phyloP scores from a whole-genome alignment of 2,329 filamentous ascomycete species.

The Aspergillus aculeatus region DNA sequence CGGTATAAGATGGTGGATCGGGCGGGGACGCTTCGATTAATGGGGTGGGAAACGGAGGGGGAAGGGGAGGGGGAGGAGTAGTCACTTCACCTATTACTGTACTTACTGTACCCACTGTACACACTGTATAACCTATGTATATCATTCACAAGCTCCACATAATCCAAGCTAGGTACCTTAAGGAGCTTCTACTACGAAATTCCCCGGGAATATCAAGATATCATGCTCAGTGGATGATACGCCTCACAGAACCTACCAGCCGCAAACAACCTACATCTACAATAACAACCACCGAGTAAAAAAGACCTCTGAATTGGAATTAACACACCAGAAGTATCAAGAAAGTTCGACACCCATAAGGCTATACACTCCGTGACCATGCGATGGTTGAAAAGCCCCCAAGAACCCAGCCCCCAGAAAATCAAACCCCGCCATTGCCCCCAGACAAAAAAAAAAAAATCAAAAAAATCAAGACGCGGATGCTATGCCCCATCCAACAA shows the following conservation, averaged over 20 bases:
- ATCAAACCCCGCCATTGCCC: not conserved
- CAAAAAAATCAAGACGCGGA: not conserved
- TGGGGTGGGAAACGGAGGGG: slow-evolving; percentile 24
- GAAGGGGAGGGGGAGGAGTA: not conserved
- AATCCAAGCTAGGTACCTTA: no score
- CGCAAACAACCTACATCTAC: no score
- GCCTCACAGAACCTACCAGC: no score
- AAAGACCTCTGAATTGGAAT: no score
- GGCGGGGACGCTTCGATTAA: slow-evolving; percentile 28
- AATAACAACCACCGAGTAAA: no score
- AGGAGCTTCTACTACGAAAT: no score
- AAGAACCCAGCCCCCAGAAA: not conserved
- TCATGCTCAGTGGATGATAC: no score
- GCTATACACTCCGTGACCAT: slow-evolving; percentile 6
- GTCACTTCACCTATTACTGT: slow-evolving; percentile 28
- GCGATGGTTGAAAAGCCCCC: slow-evolving; percentile 7
- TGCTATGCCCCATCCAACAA: not conserved
- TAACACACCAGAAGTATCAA: no score
- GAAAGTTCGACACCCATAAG: not conserved
- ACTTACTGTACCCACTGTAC: slow-evolving; percentile 17
- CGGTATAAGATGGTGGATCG: slow-evolving; percentile 42
- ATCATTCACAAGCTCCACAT: not conserved
- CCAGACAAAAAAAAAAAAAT: not conserved
- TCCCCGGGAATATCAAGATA: no score
- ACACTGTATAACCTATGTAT: slow-evolving; percentile 15